Percentiles rank a stretch among this genome's conserved stretches.
These are phyloP conservation scores for Themeda triandra DNA, from an alignment of 176 grass and related monocot species.

Conservation along the genomic window DNA sequence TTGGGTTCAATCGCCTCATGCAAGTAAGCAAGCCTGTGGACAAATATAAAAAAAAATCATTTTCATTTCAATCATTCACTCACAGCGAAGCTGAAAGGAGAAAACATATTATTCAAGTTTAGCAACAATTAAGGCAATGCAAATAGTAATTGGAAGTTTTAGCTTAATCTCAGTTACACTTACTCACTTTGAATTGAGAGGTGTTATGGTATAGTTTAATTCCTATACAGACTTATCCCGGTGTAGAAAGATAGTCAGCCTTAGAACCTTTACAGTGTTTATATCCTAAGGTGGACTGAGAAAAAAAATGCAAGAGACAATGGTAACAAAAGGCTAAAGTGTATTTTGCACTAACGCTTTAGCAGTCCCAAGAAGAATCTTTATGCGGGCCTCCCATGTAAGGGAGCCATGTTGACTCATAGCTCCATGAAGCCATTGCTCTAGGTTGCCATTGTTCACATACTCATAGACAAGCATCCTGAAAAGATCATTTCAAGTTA, in stretches of 20 bases:
- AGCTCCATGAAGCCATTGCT: conserved; percentile 93
- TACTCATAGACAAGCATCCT: conserved; percentile 92
- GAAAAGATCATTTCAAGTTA: conserved; percentile 20
- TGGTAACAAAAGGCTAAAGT: not conserved
- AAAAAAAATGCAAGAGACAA: conserved; percentile 8
- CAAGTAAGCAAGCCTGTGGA: conserved; percentile 74
- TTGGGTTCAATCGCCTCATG: conserved; percentile 91
- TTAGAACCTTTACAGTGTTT: not conserved
- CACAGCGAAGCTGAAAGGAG: not conserved
- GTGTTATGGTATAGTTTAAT: conserved; percentile 2
- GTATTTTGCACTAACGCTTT: conserved; percentile 66
- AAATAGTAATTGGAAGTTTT: not conserved
- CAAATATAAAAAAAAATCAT: not conserved
- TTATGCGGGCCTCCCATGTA: conserved; percentile 75
- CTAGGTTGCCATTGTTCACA: conserved; percentile 82
- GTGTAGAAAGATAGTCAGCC: not conserved
- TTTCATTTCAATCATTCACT: conserved; percentile 16
- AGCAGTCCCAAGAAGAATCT: conserved; percentile 81
- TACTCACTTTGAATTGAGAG: not conserved
- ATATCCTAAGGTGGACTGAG: not conserved
- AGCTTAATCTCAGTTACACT: not conserved
- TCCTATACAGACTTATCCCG: conserved; percentile 5
- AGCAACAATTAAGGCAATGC: not conserved
- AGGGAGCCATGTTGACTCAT: conserved; percentile 70
- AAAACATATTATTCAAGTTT: not conserved